A percentile compares a stretch with the other conserved stretches of the same genome.
These are phyloP conservation scores for Globisporangium canariense DNA, from an alignment of 352 stramenopile genomes.

Conservation along the genomic window DNA sequence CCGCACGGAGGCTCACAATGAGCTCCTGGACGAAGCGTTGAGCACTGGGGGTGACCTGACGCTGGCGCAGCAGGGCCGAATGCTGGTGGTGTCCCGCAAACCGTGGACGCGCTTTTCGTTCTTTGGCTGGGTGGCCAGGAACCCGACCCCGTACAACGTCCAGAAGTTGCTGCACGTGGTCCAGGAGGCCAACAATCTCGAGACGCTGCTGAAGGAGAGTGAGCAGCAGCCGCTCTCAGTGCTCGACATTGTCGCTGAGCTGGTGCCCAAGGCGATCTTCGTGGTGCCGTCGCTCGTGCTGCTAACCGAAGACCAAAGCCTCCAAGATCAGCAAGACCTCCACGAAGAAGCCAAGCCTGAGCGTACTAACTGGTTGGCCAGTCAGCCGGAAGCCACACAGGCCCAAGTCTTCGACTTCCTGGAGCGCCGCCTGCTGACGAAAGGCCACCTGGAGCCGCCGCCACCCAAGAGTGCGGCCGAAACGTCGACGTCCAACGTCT, in stretches of 20 bases:
- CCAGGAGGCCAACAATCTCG: constrained; percentile 15
- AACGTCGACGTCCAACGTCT: not conserved
- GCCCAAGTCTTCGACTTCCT: constrained; percentile 16
- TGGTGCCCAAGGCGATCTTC: constrained; percentile 13
- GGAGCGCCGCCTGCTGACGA: constrained; percentile 1
- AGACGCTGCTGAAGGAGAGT: constrained; percentile 5
- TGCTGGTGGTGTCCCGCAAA: constrained; percentile 12
- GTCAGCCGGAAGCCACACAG: not conserved
- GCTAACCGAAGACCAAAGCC: not conserved
- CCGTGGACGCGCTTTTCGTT: constrained; percentile 12
- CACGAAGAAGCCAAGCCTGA: not conserved
- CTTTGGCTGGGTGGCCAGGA: constrained; percentile 17
- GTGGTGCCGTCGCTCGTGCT: constrained; percentile 18
- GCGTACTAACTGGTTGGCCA: constrained; percentile 8
- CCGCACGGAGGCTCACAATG: constrained; percentile 5
- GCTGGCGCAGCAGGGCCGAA: constrained; percentile 1
- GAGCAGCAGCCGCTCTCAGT: not conserved
- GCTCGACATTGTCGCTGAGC: not conserved
- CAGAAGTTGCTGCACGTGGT: constrained; percentile 11
- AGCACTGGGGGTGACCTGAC: constrained; percentile 9
- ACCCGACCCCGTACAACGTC: constrained; percentile 4
- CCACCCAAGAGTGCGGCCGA: not conserved
- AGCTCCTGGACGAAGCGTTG: constrained; percentile 14
- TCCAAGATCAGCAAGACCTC: not conserved
- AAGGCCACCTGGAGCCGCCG: constrained; percentile 6